Percentiles rank a stretch among this genome's conserved stretches.
These are phyloP conservation scores for Lichtheimia hyalospora DNA, from an alignment of 371 early-diverging fungal species.

Conservation along the genomic window DNA sequence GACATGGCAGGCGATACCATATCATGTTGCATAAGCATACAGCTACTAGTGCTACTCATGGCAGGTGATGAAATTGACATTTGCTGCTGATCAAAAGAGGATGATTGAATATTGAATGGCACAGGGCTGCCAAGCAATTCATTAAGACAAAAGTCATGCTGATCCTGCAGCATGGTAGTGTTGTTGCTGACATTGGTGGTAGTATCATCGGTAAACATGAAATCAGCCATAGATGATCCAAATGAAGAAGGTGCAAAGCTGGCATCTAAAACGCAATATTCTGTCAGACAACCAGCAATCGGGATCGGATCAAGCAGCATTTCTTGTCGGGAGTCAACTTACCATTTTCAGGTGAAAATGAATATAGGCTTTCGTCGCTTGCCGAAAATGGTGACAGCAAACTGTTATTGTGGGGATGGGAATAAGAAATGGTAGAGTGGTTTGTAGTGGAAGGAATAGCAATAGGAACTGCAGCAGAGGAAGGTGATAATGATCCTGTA, in stretches of 20 bases:
- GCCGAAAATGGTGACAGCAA: conserved; percentile 6
- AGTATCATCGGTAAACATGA: not conserved
- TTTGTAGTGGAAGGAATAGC: conserved; percentile 20
- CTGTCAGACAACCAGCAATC: no score
- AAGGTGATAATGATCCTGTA: not conserved
- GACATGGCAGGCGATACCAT: not conserved
- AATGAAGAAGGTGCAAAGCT: conserved; percentile 4
- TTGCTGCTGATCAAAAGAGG: not conserved
- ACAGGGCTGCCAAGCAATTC: conserved; percentile 3
- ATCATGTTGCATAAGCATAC: no score
- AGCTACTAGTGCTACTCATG: no score
- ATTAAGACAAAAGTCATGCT: conserved; percentile 7
- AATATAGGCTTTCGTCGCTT: conserved; percentile 11
- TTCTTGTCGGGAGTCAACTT: not conserved
- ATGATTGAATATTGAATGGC: not conserved
- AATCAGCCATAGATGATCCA: conserved; percentile 2
- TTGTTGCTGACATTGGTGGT: not conserved
- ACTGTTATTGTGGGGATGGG: not conserved
- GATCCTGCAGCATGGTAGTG: not conserved
- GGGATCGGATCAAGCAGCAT: not conserved
- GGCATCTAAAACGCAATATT: not conserved
- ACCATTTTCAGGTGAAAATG: conserved; percentile 5
- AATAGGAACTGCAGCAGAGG: conserved; percentile 1
- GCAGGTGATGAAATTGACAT: not conserved
- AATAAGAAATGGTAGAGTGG: not conserved